Base-by-base conservation (phyloP, 192 early-diverging fungal species). In the Backusella parvicylindrica region DNA sequence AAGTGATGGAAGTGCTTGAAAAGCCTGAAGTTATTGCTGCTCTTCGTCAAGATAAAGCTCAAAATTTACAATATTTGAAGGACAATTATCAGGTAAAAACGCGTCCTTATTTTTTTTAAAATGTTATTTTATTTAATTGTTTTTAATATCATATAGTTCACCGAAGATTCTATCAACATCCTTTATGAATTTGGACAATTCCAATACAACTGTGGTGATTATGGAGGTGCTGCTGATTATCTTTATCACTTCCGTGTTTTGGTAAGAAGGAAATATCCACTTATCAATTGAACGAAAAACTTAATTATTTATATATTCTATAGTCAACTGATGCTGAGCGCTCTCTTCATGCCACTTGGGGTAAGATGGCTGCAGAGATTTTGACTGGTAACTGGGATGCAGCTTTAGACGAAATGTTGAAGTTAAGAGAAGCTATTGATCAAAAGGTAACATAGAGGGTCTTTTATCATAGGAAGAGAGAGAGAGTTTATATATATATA, bases 281-380 rank as follows among this genome's bases (percentile, higher is more conserved):
- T n/a, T n/a, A n/a, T 47, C 2, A 60, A 53, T 32, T 30, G 11
- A 40, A 35, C n/a, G 16, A 33, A 21, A 32, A 15, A n/a, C 53
- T 26, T 26, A 16, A 21, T 36, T 6, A 33, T 28, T n/a, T 18
- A 12, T 70, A 65, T 47, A 9, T 23, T 74, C 23, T 83, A n/a
- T n/a, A 95, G 93, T 95, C 94, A 21, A 95, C 94, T 26, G 95
- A 98, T 83, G 77, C 86, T 65, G 94, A 95, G 71, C 89, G 89
- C 35, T 95, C 91, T 72, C 80, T 96, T 38, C 93, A 88, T 63
- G 95, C 97, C 33, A 85, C 96, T 73, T 99, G 97, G 97, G 97
- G 97, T 75, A 99, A 99, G 82, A 90, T 99, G 68, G 96, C 95
- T 13, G 91, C 94, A 28, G 97, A 99, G 75, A 98, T 99, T 74